Evolutionary conservation across 345 rosid species (phyloP).

Genomic region (Linum tenue): DNA sequence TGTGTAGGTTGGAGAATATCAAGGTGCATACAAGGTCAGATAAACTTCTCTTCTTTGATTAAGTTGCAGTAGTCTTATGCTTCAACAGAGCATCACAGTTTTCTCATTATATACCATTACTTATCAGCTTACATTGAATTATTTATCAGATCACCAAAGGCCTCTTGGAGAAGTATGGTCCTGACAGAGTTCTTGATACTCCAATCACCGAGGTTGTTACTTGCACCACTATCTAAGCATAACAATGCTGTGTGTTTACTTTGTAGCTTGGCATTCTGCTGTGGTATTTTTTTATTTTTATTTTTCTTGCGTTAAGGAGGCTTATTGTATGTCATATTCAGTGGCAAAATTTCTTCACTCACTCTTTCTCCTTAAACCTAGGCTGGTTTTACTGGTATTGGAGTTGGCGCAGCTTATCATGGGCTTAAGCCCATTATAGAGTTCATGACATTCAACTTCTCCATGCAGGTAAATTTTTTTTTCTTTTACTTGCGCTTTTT

Average conservation of each 20-base stretch:
- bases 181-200: constrained; percentile 87
- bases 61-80: not conserved
- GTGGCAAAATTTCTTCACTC: not conserved
- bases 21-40: constrained; percentile 97
- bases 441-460: constrained; percentile 91
- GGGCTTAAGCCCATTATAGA: constrained; percentile 82
- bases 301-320: not conserved
- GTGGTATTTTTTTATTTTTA: constrained; percentile 1
- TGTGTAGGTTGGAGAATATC: constrained; percentile 92
- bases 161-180: constrained; percentile 81
- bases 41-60: not conserved
- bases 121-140: not conserved
- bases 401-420: constrained; percentile 90
- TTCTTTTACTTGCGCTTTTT: not conserved
- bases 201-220: constrained; percentile 76
- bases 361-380: constrained; percentile 11
- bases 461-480: constrained; percentile 64
- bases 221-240: not conserved
- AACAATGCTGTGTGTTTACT: not conserved
- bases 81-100: not conserved
- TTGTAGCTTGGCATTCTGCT: not conserved
- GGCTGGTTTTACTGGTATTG: constrained; percentile 98
- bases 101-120: not conserved
- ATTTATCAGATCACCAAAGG: constrained; percentile 56
- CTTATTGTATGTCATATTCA: not conserved